phyloP scores from a whole-genome alignment of 1,284 basidiomycete species.

The Phylloboletellus chloephorus region DNA sequence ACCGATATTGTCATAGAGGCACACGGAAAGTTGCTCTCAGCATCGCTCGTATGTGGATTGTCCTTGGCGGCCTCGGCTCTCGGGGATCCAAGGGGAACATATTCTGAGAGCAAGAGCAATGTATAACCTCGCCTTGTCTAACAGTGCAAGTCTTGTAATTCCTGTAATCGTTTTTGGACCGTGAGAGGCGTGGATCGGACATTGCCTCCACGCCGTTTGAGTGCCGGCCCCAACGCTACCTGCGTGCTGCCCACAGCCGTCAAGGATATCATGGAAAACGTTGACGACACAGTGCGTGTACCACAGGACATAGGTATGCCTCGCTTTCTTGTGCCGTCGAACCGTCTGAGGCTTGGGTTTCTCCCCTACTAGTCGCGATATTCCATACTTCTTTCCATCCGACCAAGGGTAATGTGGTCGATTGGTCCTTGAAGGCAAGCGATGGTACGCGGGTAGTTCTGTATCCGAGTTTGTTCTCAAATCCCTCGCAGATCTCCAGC shows the following conservation, averaged over 20 bases:
- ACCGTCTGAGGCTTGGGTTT: background rate
- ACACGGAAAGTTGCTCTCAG: too few relatives aligned
- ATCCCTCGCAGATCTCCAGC: conserved; percentile 47
- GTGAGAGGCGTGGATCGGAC: conserved; percentile 20
- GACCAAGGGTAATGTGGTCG: conserved; percentile 68
- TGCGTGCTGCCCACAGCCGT: conserved; percentile 20
- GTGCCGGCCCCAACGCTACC: conserved; percentile 11
- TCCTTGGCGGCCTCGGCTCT: too few relatives aligned
- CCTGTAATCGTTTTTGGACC: conserved; percentile 25
- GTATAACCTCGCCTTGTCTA: too few relatives aligned
- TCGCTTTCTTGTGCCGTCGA: background rate
- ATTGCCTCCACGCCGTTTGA: conserved; percentile 21
- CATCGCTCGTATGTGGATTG: too few relatives aligned
- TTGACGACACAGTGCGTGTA: conserved; percentile 28
- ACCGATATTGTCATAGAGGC: too few relatives aligned
- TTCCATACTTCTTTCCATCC: conserved; percentile 81
- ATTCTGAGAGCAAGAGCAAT: too few relatives aligned
- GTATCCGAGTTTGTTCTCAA: conserved; percentile 2
- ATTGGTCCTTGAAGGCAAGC: conserved; percentile 65
- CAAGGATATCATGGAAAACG: conserved; percentile 27
- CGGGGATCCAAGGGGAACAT: too few relatives aligned
- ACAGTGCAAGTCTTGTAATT: too few relatives aligned
- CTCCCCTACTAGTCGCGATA: conserved; percentile 53
- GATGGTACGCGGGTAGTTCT: conserved; percentile 43
- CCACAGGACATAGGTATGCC: conserved; percentile 48